Base-by-base conservation (phyloP, 441 rosid species). In the Adansonia gregorii region DNA sequence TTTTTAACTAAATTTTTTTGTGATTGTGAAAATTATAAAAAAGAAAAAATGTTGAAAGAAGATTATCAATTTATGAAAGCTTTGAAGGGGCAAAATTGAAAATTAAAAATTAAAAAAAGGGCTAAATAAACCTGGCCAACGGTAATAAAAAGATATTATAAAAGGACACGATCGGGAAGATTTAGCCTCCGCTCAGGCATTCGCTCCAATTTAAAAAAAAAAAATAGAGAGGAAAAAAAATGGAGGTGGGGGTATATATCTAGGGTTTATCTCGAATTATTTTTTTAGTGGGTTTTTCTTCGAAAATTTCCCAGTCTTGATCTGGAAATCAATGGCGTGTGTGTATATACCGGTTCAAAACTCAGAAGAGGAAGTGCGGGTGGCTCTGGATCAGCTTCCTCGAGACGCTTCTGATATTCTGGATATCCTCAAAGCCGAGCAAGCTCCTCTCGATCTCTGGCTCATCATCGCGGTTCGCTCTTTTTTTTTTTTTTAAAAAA, bases 361-460 rank as follows among this genome's bases (percentile, higher is more conserved):
- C 86, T 96, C 99, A 52, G 98, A 65, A 46, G 99, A 96, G 84
- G 99, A 96, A 84, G 98, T 96, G 56, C 87, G 98, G 79, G 98
- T 96, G 84, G 86, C 89, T 72, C 91, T 96, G 76, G 97, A 96
- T 83, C 98, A 96, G 83, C 99, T 96, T 43, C 99, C 99, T 10
- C 84, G 97, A 20, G 98, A 96, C 67, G 98, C 99, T 72, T 91
- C 98, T 67, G 98, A 96, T 78, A 96, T 96, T 77, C 94, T 96
- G 48, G 99, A 96, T 78, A 94, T 94, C 83, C 99, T 94, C 73
- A 96, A 96, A 86, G 99, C 98, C 79, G 99, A 96, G 82, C 68
- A 96, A 87, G 98, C 99, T 54, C 97, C 98, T 82, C 98, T 94
- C 79, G 91, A 93, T 86, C 95, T 96, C 79, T 96, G 99, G 99